Evolutionary conservation across 1,139 yeast species (phyloP), one percentile per base, ranked within the genome.

Genomic region (Suhomyces atakaporum): DNA sequence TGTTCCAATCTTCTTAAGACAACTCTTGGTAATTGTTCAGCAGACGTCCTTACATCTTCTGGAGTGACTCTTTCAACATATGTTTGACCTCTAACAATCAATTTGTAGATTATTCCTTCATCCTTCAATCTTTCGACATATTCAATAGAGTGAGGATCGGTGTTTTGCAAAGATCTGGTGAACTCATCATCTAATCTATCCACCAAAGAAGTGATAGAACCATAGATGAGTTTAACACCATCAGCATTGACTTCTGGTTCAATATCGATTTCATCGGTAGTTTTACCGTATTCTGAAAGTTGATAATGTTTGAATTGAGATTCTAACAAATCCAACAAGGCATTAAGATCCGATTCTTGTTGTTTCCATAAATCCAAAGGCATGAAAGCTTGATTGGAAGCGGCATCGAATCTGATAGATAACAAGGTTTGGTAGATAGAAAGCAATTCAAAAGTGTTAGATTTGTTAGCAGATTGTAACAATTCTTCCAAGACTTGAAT

Each of bases 111-210:
- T 31, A 69, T 69, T 45, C 81, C 75, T 67, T 92, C 98, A 63
- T 90, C 96, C 62, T 85, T 84, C 60, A 94, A 77, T 60, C 97
- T 79, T 51, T 84, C 89, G 49, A 92, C 79, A 63, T 92, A 94
- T 62, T 94, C 98, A 43, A 87, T 82, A 20, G 97, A 86, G 61
- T 92, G 97, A 34, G 97, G 96, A 60, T 92, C 97, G 52, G 88
- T 82, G 51, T 80, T 79, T 61, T 90, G 90, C 53, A 92, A 75
- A 34, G 95, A 88, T 51, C 84, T 81, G 46, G 86, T 85, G 54
- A 90, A 84, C 68, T 94, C 99, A 56, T 92, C 97, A 60, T 90
- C 97, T 49, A 94, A 76, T 63, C 97, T 81, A 68, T 92, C 98
- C 45, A 90, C 85, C 45, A 85, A 77, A 11, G 97, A 82, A 33